Evolutionary conservation across 2,329 filamentous ascomycete genomes (phyloP).

Genomic region (Hymenoscyphus occultus): DNA sequence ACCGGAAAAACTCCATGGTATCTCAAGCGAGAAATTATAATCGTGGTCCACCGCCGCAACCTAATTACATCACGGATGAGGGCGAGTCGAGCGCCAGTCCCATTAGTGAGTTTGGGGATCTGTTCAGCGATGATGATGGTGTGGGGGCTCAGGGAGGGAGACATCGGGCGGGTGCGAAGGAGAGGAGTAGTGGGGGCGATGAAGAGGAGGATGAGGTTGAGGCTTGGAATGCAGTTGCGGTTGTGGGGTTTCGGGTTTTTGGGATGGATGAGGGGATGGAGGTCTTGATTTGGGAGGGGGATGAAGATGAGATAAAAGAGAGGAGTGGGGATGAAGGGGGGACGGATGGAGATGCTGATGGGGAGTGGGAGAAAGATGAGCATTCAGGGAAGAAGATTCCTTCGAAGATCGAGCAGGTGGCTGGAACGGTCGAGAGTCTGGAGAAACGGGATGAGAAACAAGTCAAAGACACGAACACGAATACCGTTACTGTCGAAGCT

Average conservation of each 20-base stretch:
- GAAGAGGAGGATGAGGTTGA: conserved; percentile 40
- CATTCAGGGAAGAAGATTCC: neutral
- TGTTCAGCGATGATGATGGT: conserved; percentile 57
- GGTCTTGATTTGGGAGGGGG: conserved; percentile 23
- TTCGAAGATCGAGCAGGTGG: neutral
- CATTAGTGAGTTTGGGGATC: conserved; percentile 56
- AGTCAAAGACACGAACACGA: neutral
- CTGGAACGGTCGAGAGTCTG: neutral
- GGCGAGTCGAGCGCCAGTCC: conserved; percentile 59
- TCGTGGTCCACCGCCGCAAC: conserved; percentile 35
- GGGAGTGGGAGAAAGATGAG: neutral
- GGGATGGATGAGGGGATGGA: conserved; percentile 43
- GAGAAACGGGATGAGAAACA: neutral
- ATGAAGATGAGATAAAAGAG: conserved; percentile 40
- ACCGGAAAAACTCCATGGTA: neutral
- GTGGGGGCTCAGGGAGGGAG: neutral
- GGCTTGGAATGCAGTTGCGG: conserved; percentile 44
- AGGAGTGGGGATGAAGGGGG: conserved; percentile 23
- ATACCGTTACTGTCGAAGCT: neutral
- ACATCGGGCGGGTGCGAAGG: conserved; percentile 45
- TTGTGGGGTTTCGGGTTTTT: conserved; percentile 43
- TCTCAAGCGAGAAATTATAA: conserved; percentile 14
- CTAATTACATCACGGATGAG: conserved; percentile 39
- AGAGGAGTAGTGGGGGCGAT: conserved; percentile 47
- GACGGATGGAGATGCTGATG: neutral